These are phyloP conservation scores for Cladosporium sp. DNA, from an alignment of 2,329 filamentous ascomycete species.

Conservation along the genomic window DNA sequence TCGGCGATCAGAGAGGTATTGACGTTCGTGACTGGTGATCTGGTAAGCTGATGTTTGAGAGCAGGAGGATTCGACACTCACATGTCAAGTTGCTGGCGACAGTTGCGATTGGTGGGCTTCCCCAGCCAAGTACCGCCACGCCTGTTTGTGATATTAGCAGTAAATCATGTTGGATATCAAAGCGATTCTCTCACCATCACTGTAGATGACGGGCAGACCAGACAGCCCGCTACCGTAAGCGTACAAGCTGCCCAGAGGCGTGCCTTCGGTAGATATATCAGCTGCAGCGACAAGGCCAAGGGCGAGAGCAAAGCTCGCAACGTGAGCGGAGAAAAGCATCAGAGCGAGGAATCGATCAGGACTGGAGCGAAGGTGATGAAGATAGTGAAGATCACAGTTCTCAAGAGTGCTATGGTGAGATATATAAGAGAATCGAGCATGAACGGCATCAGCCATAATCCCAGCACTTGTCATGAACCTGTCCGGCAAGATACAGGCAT, in stretches of 20 bases:
- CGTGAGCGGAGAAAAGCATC: no score
- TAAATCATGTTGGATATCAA: no score
- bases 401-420: no score
- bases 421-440: no score
- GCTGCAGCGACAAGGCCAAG: constrained; percentile 6
- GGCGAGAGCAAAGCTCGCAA: constrained; percentile 1
- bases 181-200: constrained; percentile 12
- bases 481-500: no score
- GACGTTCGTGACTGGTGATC: constrained; percentile 4
- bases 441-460: no score
- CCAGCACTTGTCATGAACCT: no score
- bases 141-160: constrained; percentile 12
- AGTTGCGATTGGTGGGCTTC: constrained; percentile 12
- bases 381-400: neutral
- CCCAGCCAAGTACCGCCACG: constrained; percentile 15
- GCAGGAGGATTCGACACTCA: constrained; percentile 4
- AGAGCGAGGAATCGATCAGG: no score
- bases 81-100: constrained; percentile 18
- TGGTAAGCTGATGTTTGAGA: neutral
- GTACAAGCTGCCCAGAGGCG: constrained; percentile 7
- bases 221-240: constrained; percentile 18
- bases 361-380: neutral
- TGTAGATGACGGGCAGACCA: constrained; percentile 20
- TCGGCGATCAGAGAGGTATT: constrained; percentile 15
- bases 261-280: neutral